Conservation (phyloP, 2,329 filamentous ascomycete species). For the Colletotrichum kahawae region DNA sequence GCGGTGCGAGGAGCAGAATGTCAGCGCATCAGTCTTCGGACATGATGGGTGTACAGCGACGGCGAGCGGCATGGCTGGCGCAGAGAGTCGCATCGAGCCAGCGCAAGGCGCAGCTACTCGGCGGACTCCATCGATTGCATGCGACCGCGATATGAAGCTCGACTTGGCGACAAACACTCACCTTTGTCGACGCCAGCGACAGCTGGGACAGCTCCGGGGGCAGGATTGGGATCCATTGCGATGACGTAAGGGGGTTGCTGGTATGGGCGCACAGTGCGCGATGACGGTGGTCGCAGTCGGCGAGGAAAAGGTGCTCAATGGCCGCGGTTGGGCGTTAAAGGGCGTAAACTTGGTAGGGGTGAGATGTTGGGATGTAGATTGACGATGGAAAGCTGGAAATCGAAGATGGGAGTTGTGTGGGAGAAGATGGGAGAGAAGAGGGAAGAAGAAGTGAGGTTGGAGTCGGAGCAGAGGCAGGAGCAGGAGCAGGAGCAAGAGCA, state of each 20-base stretch:
- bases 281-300: neutral
- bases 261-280: slow-evolving; percentile 14
- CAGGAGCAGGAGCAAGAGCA: neutral
- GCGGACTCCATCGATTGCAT: neutral
- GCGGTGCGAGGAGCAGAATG: neutral
- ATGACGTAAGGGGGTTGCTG: slow-evolving; percentile 33
- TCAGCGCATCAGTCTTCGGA: slow-evolving; percentile 4
- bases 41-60: neutral
- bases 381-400: neutral
- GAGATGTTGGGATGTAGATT: neutral
- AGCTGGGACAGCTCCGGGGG: slow-evolving; percentile 21
- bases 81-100: neutral
- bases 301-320: slow-evolving; percentile 1
- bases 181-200: slow-evolving; percentile 32
- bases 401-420: neutral
- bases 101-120: neutral
- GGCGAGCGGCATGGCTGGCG: neutral
- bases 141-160: slow-evolving; percentile 10
- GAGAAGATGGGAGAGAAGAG: slow-evolving; percentile 3
- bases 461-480: slow-evolving; percentile 4
- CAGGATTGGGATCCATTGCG: slow-evolving; percentile 35
- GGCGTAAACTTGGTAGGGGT: neutral
- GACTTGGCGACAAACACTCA: slow-evolving; percentile 19
- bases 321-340: neutral
- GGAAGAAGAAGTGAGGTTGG: slow-evolving; percentile 21